Conservation (phyloP, 164 flowering plant species). For the Macadamia tetraphylla region DNA sequence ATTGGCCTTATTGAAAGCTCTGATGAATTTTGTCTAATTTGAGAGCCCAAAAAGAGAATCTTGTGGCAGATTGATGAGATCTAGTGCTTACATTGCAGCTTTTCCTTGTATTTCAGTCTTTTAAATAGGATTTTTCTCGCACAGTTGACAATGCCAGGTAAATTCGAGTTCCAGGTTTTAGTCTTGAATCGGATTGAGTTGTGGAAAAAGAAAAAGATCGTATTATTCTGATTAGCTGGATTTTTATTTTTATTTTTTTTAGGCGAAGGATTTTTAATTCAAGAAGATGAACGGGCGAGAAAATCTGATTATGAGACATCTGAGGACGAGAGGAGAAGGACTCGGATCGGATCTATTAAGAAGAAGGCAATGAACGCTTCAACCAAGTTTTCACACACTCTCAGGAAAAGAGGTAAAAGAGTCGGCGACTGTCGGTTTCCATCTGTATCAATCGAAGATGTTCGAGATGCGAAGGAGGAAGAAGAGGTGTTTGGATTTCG, state of each 20-base stretch:
- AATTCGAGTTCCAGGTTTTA: too few species aligned
- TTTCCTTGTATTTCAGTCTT: neutral
- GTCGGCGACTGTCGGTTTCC: constrained; percentile 63
- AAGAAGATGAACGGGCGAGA: constrained; percentile 12
- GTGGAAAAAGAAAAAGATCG: too few species aligned
- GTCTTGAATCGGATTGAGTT: too few species aligned
- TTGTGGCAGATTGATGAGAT: neutral
- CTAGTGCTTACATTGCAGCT: neutral
- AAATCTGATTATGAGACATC: constrained; percentile 66
- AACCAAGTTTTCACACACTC: constrained; percentile 78
- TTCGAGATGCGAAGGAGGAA: constrained; percentile 78
- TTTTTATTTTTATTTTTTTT: too few species aligned
- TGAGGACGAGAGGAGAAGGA: constrained; percentile 72
- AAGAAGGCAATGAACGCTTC: constrained; percentile 88
- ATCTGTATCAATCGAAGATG: constrained; percentile 70
- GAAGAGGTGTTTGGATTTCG: constrained; percentile 64
- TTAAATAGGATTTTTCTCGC: too few species aligned
- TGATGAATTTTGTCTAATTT: neutral
- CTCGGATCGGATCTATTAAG: constrained; percentile 63
- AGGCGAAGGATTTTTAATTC: too few species aligned
- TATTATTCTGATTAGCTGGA: too few species aligned
- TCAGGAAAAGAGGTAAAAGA: constrained; percentile 77
- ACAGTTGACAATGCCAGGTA: too few species aligned
- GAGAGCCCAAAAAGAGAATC: too few species aligned
- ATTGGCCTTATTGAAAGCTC: neutral